Evolutionary conservation across 129 eudicot species (phyloP), one percentile per base, ranked within the genome.

Genomic region (Flaveria brownii): DNA sequence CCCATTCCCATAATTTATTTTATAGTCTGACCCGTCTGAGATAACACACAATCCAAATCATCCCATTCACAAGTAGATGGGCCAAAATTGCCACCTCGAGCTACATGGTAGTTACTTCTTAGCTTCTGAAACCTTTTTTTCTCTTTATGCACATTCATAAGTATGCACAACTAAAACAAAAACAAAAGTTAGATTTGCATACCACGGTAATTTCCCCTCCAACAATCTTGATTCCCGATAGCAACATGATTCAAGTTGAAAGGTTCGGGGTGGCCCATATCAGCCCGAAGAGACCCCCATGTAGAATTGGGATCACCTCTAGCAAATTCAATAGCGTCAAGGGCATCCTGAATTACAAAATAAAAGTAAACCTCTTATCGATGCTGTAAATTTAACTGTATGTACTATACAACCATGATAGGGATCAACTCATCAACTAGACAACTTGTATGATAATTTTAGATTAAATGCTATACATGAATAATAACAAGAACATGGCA

Each of bases 241-340:
- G 95, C 97, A 85, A 95, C 88, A 73, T 95, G 91, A 84, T 76
- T 91, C 80, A 95, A 80, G 72, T 87, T 85, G 75, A 92, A 92
- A 28, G 96, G 92, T 74, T 87, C 89, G 5, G 78, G 81, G 41
- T 85, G 97, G 14, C 97, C 96, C 97, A 92, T 87, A 66, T 82
- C 84, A 72, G 91, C 97, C 74, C 97, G 85, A 43, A 95, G 79
- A 57, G 92, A 91, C 42, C 97, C 99, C 99, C 99, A 95, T 84
- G 82, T 86, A 7, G 97, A 87, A 71, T 80, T 60, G 9, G 89
- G 57, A 85, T 87, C 94, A 55, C 97, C 99, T 84, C 88, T 84
- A 23, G 97, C 97, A 95, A 95, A 95, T 82, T 95, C 96, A 75
- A 95, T 82, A 74, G 96, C 93, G 50, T 89, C 94, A 8, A 95